Evolutionary conservation across 2,329 filamentous ascomycete species (phyloP).

Genomic region (Sphaerulina musiva): DNA sequence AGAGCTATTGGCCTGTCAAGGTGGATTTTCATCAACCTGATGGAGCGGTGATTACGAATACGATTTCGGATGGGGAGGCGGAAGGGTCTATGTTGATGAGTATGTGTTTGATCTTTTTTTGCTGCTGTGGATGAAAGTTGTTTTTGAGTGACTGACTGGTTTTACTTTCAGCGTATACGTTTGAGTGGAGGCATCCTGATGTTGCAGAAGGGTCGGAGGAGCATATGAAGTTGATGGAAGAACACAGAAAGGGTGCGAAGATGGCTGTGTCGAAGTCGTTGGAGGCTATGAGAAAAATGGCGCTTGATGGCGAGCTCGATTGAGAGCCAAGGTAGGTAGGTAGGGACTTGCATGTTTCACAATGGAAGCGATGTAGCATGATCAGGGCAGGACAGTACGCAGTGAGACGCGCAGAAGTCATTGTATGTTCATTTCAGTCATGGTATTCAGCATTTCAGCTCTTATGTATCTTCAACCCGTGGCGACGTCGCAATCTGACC

Average conservation of each 20-base stretch:
- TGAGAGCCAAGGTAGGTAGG: background rate
- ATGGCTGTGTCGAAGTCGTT: constrained; percentile 41
- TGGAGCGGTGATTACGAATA: constrained; percentile 41
- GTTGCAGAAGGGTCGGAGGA: constrained; percentile 35
- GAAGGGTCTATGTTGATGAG: constrained; percentile 36
- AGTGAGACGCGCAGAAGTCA: too few species aligned
- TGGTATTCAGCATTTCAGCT: too few species aligned
- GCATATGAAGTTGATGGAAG: constrained; percentile 27
- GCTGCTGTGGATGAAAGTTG: too few species aligned
- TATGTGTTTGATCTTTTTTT: background rate
- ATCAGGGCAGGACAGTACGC: too few species aligned
- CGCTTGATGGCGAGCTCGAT: constrained; percentile 24
- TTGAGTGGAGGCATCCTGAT: constrained; percentile 38
- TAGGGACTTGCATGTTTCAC: too few species aligned
- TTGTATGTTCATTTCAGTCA: too few species aligned
- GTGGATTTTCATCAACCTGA: constrained; percentile 43
- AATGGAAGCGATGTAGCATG: too few species aligned
- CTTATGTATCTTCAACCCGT: too few species aligned
- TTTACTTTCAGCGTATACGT: constrained; percentile 35
- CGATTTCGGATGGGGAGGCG: constrained; percentile 38
- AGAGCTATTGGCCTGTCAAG: constrained; percentile 37
- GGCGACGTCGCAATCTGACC: too few species aligned
- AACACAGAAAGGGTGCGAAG: constrained; percentile 33
- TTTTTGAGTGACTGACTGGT: background rate
- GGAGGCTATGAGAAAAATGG: constrained; percentile 40